Base-by-base conservation (phyloP, 768 basidiomycete species). In the Gelatoporia subvermispora region DNA sequence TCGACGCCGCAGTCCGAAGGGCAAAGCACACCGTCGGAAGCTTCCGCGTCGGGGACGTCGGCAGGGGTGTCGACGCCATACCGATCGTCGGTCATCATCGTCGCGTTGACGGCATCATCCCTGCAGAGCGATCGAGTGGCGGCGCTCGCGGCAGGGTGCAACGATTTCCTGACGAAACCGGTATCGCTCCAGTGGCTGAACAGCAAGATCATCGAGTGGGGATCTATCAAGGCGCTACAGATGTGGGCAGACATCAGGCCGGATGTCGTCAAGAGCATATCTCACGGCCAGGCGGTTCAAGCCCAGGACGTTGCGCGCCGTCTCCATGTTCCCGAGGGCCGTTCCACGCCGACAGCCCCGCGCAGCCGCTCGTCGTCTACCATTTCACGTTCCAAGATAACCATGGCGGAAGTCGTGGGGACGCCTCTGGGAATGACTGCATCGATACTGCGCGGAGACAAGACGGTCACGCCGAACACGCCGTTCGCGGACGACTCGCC, bases 171-270 rank as follows among this genome's bases (percentile, higher is more conserved):
- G 42, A 98, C 94, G 36, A 99, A 99, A 61, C 96, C 96, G 0
- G 95, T 99, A 24, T 92, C 90, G 7, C 73, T 96, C 23, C 75
- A 86, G 39, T 99, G 96, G 96, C 73, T 99, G 44, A 93, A 97
- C 64, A 90, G 85, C 72, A 99, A 99, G 73, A 94, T 98, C 63
- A 90, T 95, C 52, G 96, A 99, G 66, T 99, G 96, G 96, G 96
- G 96, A 0, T 95, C 92, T 3, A 98, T 99, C 70, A 93, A 93
- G 64, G 89, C 88, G 4, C 62, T 93, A 48, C 88, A 92, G 62
- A 92, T 91, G 87, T 93, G 88, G 85, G 90, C 89, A 10, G 89
- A 91, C 61, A 69, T 85, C 49, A 74, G 84, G 37, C 84, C 87
- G 1, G 81, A 86, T 45, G 71, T 67, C 21, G 75, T 71, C 20